phyloP scores from a whole-genome alignment of 108 stramenopile species.

The Nitzschia sp. region DNA sequence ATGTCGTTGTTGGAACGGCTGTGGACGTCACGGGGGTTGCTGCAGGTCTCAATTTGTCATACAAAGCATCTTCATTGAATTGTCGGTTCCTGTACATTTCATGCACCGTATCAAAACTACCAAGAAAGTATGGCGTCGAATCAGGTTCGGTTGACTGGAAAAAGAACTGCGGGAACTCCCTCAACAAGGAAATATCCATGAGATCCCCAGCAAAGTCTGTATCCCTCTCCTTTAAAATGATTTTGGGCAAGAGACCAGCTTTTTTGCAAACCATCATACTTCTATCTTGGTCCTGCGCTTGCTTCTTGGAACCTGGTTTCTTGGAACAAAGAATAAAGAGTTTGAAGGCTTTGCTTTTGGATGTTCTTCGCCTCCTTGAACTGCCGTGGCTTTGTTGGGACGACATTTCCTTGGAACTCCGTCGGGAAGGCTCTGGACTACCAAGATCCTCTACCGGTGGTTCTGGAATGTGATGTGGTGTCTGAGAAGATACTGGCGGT shows the following conservation, averaged over 20 bases:
- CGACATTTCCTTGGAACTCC: not conserved
- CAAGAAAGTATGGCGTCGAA: conserved; percentile 14
- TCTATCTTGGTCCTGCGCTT: conserved; percentile 33
- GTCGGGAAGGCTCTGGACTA: not conserved
- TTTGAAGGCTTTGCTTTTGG: not conserved
- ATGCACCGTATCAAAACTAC: conserved; percentile 22
- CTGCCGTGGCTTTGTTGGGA: not conserved
- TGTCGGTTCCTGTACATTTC: conserved; percentile 7
- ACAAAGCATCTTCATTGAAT: conserved; percentile 7
- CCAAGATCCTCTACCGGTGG: not conserved
- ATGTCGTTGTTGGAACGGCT: not conserved
- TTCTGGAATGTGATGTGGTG: not conserved
- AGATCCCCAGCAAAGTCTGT: not conserved
- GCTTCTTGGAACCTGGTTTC: conserved; percentile 26
- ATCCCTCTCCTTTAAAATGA: conserved; percentile 21
- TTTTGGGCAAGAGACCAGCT: conserved; percentile 18
- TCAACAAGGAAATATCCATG: not conserved
- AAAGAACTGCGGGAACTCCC: conserved; percentile 31
- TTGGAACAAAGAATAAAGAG: conserved; percentile 28
- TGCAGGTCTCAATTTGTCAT: conserved; percentile 4
- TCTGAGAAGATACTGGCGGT: not conserved
- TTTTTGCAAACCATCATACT: conserved; percentile 31
- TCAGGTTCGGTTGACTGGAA: not conserved
- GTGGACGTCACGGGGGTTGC: not conserved
- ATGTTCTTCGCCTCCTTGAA: not conserved